These are phyloP conservation scores for Coprinopsis marcescibilis DNA, from an alignment of 768 basidiomycete genomes.

Conservation along the genomic window DNA sequence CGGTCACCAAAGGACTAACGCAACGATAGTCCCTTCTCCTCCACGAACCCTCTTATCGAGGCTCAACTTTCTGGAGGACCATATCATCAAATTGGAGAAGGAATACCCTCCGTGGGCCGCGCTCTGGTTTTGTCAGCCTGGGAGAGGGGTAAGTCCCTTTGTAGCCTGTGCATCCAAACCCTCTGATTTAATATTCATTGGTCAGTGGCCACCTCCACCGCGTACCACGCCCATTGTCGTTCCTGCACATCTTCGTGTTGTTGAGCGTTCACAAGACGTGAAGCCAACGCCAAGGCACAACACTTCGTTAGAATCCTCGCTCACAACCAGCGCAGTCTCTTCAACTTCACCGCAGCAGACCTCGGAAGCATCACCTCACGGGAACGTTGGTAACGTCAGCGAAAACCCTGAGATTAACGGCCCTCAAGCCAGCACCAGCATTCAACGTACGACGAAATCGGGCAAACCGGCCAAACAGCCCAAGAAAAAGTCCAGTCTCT, in stretches of 20 bases:
- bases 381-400: too few species aligned
- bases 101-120: conserved; percentile 87
- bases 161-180: neutral
- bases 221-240: conserved; percentile 74
- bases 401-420: too few species aligned
- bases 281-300: conserved; percentile 15
- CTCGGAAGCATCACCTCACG: too few species aligned
- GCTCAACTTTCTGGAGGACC: conserved; percentile 69
- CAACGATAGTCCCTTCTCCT: conserved; percentile 55
- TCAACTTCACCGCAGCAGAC: too few species aligned
- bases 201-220: conserved; percentile 81
- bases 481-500: conserved; percentile 56
- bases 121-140: conserved; percentile 82
- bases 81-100: conserved; percentile 69
- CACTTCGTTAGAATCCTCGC: too few species aligned
- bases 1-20: neutral
- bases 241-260: conserved; percentile 50
- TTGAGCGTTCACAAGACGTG: conserved; percentile 8
- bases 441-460: neutral
- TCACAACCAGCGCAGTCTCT: too few species aligned
- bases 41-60: conserved; percentile 61
- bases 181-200: neutral
- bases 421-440: neutral
- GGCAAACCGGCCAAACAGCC: conserved; percentile 22
- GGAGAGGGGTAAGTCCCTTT: conserved; percentile 59